Percentiles rank a stretch among this genome's conserved stretches.
phyloP scores from a whole-genome alignment of 2,329 filamentous ascomycete species.

The Tolypocladium ovalisporum region DNA sequence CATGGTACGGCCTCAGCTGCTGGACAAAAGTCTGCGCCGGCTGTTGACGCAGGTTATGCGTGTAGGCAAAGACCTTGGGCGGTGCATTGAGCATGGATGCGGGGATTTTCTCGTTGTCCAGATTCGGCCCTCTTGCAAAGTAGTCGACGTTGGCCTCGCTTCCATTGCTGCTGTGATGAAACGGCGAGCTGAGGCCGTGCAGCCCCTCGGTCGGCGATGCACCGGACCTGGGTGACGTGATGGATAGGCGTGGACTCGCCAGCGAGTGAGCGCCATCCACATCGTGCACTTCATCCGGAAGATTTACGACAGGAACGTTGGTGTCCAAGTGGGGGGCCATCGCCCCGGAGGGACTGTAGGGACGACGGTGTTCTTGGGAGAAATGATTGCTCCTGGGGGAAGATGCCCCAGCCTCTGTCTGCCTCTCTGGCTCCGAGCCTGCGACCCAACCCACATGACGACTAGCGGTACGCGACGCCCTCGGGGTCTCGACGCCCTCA shows the following conservation, averaged over 20 bases:
- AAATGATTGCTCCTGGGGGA: not conserved
- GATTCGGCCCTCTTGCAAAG: conserved; percentile 17
- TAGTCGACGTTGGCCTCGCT: conserved; percentile 12
- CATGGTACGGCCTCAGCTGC: conserved; percentile 67
- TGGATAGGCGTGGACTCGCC: not conserved
- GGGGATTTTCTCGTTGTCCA: conserved; percentile 32
- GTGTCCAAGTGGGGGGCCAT: not conserved
- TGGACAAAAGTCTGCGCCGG: conserved; percentile 62
- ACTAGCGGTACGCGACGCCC: not conserved
- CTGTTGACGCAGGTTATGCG: conserved; percentile 53
- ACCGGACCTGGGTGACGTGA: not conserved
- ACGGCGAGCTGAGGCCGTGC: conserved; percentile 1
- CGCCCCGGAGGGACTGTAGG: not conserved
- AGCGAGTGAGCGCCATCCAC: conserved; percentile 1
- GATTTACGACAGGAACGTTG: conserved; percentile 2
- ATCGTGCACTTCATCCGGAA: not conserved
- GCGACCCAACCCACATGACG: not conserved
- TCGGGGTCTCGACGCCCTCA: not conserved
- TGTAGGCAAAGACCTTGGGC: conserved; percentile 46
- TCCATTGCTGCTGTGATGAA: conserved; percentile 3
- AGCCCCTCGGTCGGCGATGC: not conserved
- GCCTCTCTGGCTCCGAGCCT: not conserved
- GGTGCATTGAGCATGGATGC: conserved; percentile 20
- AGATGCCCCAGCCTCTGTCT: not conserved
- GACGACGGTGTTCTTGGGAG: not conserved